phyloP scores from a whole-genome alignment of 1,284 basidiomycete species.

The Polyporus tsugae region DNA sequence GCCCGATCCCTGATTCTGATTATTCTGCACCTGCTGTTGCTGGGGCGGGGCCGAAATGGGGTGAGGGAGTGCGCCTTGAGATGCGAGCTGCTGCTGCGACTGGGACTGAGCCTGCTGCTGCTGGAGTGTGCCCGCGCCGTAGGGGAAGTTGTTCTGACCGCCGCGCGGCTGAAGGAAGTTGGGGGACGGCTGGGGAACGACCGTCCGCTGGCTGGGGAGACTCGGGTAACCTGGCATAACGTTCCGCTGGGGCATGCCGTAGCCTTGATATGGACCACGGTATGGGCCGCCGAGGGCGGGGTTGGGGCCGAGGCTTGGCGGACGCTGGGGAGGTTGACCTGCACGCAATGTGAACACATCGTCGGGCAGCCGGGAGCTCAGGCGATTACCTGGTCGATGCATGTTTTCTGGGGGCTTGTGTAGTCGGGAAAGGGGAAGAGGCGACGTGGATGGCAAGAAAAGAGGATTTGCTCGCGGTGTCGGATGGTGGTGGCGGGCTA shows the following conservation, averaged over 20 bases:
- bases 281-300: constrained; percentile 68
- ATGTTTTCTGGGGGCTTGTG: constrained; percentile 35
- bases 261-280: constrained; percentile 69
- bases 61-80: constrained; percentile 45
- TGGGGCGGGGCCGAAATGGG: constrained; percentile 21
- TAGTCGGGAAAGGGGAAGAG: constrained; percentile 16
- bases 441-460: constrained; percentile 28
- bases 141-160: constrained; percentile 61
- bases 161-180: constrained; percentile 68
- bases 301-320: constrained; percentile 74
- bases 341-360: constrained; percentile 41
- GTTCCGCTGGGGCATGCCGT: constrained; percentile 69
- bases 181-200: constrained; percentile 69
- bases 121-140: constrained; percentile 59
- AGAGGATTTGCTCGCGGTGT: constrained; percentile 32
- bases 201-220: constrained; percentile 65
- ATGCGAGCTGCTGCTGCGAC: constrained; percentile 50
- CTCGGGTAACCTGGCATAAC: constrained; percentile 61
- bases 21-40: constrained; percentile 44
- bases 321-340: constrained; percentile 84
- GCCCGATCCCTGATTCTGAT: constrained; percentile 52
- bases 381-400: constrained; percentile 48
- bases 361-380: constrained; percentile 27
- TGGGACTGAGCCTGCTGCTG: constrained; percentile 57
- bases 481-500: constrained; percentile 35